Conservation (phyloP, 140 eudicot species). For the Ambrosia hybrid region DNA sequence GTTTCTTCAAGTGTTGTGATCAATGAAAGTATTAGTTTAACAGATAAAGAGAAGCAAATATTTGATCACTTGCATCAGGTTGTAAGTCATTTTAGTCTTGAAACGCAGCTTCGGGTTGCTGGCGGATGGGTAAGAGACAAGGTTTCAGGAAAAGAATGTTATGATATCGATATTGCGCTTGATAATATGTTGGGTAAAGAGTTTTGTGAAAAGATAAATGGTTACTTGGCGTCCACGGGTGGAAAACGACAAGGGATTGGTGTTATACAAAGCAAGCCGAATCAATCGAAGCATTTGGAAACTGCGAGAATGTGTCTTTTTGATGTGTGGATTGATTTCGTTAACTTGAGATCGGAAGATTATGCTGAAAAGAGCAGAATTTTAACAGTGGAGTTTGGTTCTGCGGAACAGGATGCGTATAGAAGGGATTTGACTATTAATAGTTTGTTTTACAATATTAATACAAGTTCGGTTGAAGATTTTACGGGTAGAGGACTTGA, state of each 20-base stretch:
- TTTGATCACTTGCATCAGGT: slow-evolving; percentile 66
- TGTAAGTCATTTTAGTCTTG: slow-evolving; percentile 48
- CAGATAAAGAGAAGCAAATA: slow-evolving; percentile 56
- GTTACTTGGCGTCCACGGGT: slow-evolving; percentile 54
- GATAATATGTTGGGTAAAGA: slow-evolving; percentile 81
- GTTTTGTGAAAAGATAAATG: slow-evolving; percentile 74
- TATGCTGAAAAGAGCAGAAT: slow-evolving; percentile 76
- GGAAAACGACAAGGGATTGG: slow-evolving; percentile 61
- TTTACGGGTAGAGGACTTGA: slow-evolving; percentile 71
- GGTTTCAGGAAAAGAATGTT: slow-evolving; percentile 82
- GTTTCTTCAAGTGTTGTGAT: slow-evolving; percentile 33
- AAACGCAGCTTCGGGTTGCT: slow-evolving; percentile 86
- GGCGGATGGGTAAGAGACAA: slow-evolving; percentile 98
- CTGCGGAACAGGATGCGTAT: slow-evolving; percentile 86
- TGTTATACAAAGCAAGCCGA: slow-evolving; percentile 88
- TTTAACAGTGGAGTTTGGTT: slow-evolving; percentile 82
- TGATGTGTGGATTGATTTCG: slow-evolving; percentile 79
- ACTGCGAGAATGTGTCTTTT: slow-evolving; percentile 81
- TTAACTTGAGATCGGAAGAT: slow-evolving; percentile 75
- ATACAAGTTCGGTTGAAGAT: slow-evolving; percentile 67
- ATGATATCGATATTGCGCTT: slow-evolving; percentile 79
- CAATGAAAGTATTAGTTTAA: slow-evolving; percentile 52
- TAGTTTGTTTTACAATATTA: slow-evolving; percentile 86
- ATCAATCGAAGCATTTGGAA: slow-evolving; percentile 92
- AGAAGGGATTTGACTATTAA: slow-evolving; percentile 90